Percentiles rank a stretch among this genome's conserved stretches.
These are phyloP conservation scores for Cenchrus purpureus DNA, from an alignment of 176 grass and related monocot genomes.

Conservation along the genomic window DNA sequence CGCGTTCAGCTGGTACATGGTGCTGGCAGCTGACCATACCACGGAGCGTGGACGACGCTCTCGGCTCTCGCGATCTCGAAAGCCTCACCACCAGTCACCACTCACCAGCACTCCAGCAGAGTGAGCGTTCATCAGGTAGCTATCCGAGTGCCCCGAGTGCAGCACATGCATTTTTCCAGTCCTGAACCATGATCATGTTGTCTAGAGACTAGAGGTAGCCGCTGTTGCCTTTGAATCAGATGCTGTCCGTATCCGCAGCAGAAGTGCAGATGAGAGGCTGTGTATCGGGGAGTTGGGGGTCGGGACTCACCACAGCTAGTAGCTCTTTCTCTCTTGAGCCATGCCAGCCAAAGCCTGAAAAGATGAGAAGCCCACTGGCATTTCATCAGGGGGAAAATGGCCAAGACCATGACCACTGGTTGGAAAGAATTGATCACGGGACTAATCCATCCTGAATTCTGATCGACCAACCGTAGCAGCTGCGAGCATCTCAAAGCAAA, in stretches of 20 bases:
- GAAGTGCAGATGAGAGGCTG: background rate
- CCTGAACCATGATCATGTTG: background rate
- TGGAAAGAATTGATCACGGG: background rate
- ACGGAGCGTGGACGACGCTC: too few species aligned
- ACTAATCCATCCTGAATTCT: background rate
- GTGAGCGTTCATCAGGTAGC: background rate
- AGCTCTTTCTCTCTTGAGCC: background rate
- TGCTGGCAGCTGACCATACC: too few species aligned
- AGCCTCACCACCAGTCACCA: background rate
- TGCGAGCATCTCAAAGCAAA: conserved; percentile 22
- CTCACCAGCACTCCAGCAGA: background rate
- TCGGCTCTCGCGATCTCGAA: background rate
- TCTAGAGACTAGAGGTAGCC: background rate
- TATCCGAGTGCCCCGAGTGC: background rate
- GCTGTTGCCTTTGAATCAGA: background rate
- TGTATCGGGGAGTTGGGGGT: background rate
- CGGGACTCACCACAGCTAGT: background rate
- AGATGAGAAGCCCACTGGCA: background rate
- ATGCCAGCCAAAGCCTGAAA: background rate
- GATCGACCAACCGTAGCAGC: conserved; percentile 3
- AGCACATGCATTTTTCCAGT: background rate
- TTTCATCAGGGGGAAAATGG: background rate
- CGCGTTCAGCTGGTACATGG: too few species aligned
- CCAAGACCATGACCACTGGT: background rate
- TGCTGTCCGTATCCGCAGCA: background rate